These are phyloP conservation scores for Entamoeba invadens DNA, from an alignment of 208 protist species.

Conservation along the genomic window DNA sequence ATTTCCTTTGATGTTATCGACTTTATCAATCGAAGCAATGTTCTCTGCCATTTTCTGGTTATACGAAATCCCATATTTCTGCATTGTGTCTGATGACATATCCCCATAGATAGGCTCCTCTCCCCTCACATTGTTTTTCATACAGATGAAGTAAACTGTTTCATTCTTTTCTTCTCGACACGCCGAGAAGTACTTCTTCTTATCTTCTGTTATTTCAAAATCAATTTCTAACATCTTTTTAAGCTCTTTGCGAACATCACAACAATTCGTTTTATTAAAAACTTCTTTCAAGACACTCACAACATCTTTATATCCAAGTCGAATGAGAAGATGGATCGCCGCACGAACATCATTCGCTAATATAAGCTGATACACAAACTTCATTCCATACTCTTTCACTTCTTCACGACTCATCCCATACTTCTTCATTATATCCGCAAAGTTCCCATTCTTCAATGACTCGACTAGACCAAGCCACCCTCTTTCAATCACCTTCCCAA, in stretches of 20 bases:
- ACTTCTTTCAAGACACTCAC: background rate
- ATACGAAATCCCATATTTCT: background rate
- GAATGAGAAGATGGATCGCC: background rate
- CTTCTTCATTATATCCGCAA: background rate
- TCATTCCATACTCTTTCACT: background rate
- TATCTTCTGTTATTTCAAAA: no score
- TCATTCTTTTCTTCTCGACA: no score
- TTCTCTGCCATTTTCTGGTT: background rate
- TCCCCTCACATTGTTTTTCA: no score
- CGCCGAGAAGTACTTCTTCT: no score
- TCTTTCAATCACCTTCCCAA: background rate
- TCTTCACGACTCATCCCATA: background rate
- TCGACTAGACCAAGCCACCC: background rate
- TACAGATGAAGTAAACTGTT: no score
- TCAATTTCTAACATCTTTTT: background rate
- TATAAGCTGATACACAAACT: background rate
- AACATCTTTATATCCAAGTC: background rate
- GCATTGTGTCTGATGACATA: background rate
- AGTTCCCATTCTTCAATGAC: background rate
- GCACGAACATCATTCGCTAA: background rate
- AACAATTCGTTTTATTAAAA: background rate
- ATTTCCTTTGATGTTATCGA: background rate
- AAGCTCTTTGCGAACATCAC: background rate
- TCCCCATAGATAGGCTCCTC: no score
- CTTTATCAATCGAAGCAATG: background rate